Conservation (phyloP, 208 protist species). For the Leishmania gerbilli region DNA sequence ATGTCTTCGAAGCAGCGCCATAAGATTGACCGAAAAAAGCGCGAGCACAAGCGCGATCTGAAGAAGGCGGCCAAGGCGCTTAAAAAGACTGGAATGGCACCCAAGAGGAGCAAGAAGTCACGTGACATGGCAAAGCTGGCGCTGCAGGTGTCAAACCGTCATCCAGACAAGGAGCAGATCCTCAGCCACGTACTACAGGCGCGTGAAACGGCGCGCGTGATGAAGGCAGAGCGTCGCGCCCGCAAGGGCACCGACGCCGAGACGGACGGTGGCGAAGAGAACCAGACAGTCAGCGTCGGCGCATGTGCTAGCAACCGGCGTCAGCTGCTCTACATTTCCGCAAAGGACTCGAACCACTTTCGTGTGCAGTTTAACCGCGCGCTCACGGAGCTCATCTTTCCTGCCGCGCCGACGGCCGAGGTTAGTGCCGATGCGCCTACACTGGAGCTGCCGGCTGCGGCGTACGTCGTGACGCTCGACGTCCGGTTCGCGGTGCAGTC, state of each 20-base stretch:
- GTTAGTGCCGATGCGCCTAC: constrained; percentile 2
- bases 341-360: constrained; percentile 68
- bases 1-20: constrained; percentile 85
- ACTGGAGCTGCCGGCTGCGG: constrained; percentile 70
- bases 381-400: constrained; percentile 75
- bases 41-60: constrained; percentile 87
- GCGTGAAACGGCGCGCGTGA: constrained; percentile 70
- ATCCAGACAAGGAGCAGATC: constrained; percentile 89
- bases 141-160: constrained; percentile 80
- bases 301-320: constrained; percentile 44
- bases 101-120: constrained; percentile 75
- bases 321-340: constrained; percentile 70
- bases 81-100: constrained; percentile 68
- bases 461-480: constrained; percentile 85
- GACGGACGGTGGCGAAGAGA: constrained; percentile 16
- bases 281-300: background rate
- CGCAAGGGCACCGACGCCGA: constrained; percentile 22
- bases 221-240: constrained; percentile 37
- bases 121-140: constrained; percentile 80
- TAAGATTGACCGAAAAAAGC: constrained; percentile 90
- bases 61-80: constrained; percentile 86
- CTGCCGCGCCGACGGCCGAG: constrained; percentile 7
- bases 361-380: constrained; percentile 71
- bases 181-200: constrained; percentile 66
- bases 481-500: constrained; percentile 81